Base-by-base conservation (phyloP, 495 filamentous ascomycete species). In the Cladorrhinum samala region DNA sequence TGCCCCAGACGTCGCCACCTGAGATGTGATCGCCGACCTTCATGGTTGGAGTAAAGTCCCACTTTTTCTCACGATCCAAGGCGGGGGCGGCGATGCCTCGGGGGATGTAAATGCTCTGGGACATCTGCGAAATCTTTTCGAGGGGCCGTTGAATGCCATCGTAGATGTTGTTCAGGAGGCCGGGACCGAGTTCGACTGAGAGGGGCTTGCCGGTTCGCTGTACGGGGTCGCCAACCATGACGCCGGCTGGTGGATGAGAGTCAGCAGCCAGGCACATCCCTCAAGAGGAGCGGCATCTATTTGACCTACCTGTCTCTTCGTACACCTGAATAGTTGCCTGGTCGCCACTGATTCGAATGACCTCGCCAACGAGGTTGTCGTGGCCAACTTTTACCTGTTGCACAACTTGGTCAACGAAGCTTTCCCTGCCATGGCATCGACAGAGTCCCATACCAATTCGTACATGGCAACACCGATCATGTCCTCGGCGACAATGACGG, bases 391-490 rank as follows among this genome's bases (percentile, higher is more conserved):
- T 83, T 62, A 91, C 65, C 65, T 68, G 49, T 55, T 47, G 86
- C 87, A 87, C 65, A n/a, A 50, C 20, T 56, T 59, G 56, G 54
- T n/a, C 40, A 51, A 16, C 53, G 9, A 42, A 33, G 21, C 21
- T 40, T 46, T 51, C 57, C 78, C 55, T 73, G 92, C 2, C 8
- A 25, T 38, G 17, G 20, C 2, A 16, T 9, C 37, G 16, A 36
- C 9, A 16, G 6, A 21, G 11, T 39, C 40, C 25, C 65, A 36
- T 66, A 68, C 92, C 81, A 99, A 75, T 76, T 99, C 93, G 79
- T 99, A 96, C 94, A 99, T 97, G 65, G 93, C 91, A 84, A 93
- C 94, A 66, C 93, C 93, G 66, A 91, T 87, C 91, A 97, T 96
- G 70, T 96, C 83, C 77, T 97, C 91, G 67, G 94, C 93, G 60